Evolutionary conservation across 2,329 filamentous ascomycete species (phyloP).

Genomic region (Microdochium paspali): DNA sequence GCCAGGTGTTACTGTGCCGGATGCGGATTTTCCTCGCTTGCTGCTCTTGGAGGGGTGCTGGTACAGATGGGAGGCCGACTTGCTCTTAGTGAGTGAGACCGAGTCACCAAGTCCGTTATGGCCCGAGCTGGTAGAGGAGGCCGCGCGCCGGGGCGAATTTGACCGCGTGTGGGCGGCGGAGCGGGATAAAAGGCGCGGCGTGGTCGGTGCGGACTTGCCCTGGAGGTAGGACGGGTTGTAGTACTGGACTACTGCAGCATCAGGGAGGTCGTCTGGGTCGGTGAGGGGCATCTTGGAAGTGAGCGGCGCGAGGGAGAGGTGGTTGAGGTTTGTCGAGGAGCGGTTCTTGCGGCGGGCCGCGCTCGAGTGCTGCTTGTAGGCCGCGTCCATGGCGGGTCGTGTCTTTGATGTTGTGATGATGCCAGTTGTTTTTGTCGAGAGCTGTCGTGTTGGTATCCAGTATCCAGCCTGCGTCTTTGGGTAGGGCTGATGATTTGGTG

Average conservation of each 20-base stretch:
- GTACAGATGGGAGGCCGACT: constrained; percentile 48
- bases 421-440: no score
- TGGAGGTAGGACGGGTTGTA: constrained; percentile 46
- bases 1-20: constrained; percentile 11
- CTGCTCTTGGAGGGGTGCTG: constrained; percentile 4
- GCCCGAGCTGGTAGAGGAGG: neutral
- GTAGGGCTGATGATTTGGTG: neutral
- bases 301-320: constrained; percentile 54
- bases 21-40: constrained; percentile 9
- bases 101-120: constrained; percentile 10
- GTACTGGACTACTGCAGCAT: constrained; percentile 21
- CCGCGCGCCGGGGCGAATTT: constrained; percentile 30
- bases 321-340: constrained; percentile 48
- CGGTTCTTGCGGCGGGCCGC: constrained; percentile 48
- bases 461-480: no score
- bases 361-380: constrained; percentile 51
- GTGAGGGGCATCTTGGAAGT: constrained; percentile 51
- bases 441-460: no score
- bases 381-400: constrained; percentile 40
- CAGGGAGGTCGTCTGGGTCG: constrained; percentile 37
- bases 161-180: constrained; percentile 42
- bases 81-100: constrained; percentile 45
- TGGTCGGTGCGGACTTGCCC: constrained; percentile 53
- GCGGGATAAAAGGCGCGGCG: constrained; percentile 51
- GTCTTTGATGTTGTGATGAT: no score